Evolutionary conservation across 1,284 basidiomycete species (phyloP).

Genomic region (Sanghuangporus weigelae): DNA sequence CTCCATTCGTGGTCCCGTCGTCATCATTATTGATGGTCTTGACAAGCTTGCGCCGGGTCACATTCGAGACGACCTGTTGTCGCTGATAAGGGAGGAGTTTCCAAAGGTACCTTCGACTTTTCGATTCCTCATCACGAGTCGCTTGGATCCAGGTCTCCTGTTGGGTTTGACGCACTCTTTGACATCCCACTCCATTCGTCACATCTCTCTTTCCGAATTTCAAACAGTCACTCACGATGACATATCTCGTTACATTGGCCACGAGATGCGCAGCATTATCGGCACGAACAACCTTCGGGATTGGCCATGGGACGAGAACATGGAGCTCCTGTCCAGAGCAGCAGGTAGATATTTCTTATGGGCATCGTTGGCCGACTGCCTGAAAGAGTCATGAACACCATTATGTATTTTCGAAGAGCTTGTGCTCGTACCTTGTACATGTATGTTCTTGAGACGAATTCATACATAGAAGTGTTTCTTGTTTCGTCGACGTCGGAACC

Average conservation of each 20-base stretch:
- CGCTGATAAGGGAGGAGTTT: background rate
- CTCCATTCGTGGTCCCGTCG: background rate
- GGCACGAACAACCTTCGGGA: background rate
- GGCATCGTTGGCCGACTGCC: background rate
- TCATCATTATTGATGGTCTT: background rate
- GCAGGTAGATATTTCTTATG: background rate
- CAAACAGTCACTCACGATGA: background rate
- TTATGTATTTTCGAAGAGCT: too few species aligned
- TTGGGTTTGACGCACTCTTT: background rate
- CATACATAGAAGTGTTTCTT: too few species aligned
- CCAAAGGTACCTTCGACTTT: background rate
- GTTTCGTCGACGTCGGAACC: too few species aligned
- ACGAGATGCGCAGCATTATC: background rate
- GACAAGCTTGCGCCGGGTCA: background rate
- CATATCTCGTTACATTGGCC: background rate
- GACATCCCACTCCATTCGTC: background rate
- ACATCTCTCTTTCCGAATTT: background rate
- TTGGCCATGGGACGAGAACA: background rate
- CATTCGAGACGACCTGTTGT: background rate
- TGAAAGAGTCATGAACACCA: too few species aligned
- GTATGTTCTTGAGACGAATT: too few species aligned
- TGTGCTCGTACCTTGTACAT: too few species aligned
- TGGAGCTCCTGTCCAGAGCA: background rate
- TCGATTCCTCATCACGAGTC: slow-evolving; percentile 3
- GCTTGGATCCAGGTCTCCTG: background rate